Conservation (phyloP, 2,329 filamentous ascomycete genomes). For the Paraphoma chrysanthemicola region DNA sequence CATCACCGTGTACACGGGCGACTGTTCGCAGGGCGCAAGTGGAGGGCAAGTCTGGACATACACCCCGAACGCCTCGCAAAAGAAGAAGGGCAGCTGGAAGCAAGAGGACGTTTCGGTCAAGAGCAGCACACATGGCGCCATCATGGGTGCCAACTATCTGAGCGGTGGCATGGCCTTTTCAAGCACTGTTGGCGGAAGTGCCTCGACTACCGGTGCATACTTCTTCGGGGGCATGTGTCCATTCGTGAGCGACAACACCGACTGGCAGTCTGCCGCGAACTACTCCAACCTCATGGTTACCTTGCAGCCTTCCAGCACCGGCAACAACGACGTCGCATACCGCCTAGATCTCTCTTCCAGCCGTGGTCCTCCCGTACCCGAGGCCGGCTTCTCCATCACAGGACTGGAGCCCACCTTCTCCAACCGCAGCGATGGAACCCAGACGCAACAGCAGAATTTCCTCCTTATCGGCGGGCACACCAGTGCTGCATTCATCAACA, state of each 20-base stretch:
- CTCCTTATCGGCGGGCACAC: constrained; percentile 89
- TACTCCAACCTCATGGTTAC: constrained; percentile 84
- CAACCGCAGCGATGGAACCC: constrained; percentile 66
- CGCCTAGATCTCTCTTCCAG: constrained; percentile 56
- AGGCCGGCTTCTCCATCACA: constrained; percentile 88
- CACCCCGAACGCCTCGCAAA: constrained; percentile 53
- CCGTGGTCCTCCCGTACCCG: constrained; percentile 73
- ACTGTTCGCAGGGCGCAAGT: constrained; percentile 65
- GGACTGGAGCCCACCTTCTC: constrained; percentile 73
- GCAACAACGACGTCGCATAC: constrained; percentile 52
- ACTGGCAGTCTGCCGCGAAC: constrained; percentile 72
- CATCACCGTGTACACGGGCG: constrained; percentile 76
- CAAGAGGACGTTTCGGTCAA: constrained; percentile 49
- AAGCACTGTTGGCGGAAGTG: constrained; percentile 60
- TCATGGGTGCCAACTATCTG: constrained; percentile 63
- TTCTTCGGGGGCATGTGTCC: constrained; percentile 93
- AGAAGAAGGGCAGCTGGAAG: constrained; percentile 63
- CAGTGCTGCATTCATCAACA: constrained; percentile 84
- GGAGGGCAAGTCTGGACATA: constrained; percentile 73
- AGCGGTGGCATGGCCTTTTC: constrained; percentile 73
- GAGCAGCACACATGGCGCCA: constrained; percentile 41
- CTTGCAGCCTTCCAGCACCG: constrained; percentile 57
- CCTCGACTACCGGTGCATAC: constrained; percentile 67
- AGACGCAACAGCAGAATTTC: constrained; percentile 78
- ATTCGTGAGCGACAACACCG: constrained; percentile 34